Evolutionary conservation across 345 rosid genomes (phyloP), one percentile per base, ranked within the genome.

Genomic region (Ceriops decandra): DNA sequence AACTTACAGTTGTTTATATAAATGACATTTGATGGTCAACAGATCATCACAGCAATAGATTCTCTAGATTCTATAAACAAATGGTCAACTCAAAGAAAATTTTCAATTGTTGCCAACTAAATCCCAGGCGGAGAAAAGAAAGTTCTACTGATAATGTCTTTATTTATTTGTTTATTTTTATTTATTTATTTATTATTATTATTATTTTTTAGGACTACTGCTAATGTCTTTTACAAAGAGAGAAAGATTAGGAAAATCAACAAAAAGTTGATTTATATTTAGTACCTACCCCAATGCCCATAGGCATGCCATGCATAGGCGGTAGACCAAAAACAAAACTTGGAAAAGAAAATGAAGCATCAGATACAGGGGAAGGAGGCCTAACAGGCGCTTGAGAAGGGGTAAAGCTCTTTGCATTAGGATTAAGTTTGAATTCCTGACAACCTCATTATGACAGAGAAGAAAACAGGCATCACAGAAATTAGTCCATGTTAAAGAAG

Each of bases 351-450:
- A 83, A 84, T 62, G 93, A 83, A 63, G 76, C 76, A 74, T 91
- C 92, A 22, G 89, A n/a, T 5, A 82, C 70, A 26, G 93, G 90
- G 59, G 97, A 77, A 60, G 69, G 80, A 63, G 91, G 97, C 78
- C 91, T 77, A 27, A 74, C 79, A 75, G 84, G 72, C 7, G 79
- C 54, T 67, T 82, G 87, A 66, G 90, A 65, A 62, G 89, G 96
- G 16, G 67, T 78, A 76, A 88, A 92, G 70, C 96, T 90, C 88
- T 90, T 88, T 21, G 98, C 99, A 32, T 95, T 86, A 49, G 97
- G 99, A 82, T 91, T 95, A 49, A 87, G 86, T 74, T 80, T 95
- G 79, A 95, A 95, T 84, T 90, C 99, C 99, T 95, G 89, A 66
- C 26, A 69, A 65, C 21, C 76, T 57, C 17, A 72, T 53, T 67